These are phyloP conservation scores for Symbiodinium natans DNA, from an alignment of 73 alveolate genomes.

Conservation along the genomic window DNA sequence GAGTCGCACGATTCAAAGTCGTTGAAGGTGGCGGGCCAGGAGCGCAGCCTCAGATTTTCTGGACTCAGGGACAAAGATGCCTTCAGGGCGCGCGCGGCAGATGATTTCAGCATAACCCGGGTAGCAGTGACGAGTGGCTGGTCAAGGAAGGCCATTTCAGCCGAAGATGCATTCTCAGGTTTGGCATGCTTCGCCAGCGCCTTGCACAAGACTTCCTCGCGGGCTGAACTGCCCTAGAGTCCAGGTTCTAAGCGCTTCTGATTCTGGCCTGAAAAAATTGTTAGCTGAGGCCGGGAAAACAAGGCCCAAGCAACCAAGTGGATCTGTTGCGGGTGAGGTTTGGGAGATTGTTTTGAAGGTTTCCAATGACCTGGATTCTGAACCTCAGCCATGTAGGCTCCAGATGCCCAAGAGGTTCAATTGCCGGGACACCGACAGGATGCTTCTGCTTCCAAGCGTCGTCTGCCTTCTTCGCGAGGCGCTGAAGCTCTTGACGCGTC, in stretches of 20 bases:
- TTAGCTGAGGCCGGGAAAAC: no score
- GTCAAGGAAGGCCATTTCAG: constrained; percentile 50
- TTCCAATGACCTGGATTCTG: no score
- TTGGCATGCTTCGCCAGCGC: neutral
- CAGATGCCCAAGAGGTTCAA: no score
- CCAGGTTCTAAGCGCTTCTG: no score
- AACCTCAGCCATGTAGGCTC: neutral
- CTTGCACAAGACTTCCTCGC: neutral
- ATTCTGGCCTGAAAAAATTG: no score
- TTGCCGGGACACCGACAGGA: no score
- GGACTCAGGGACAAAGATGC: no score
- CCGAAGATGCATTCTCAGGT: neutral
- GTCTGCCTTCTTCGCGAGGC: constrained; percentile 35
- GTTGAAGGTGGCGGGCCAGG: constrained; percentile 64
- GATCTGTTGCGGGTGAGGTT: no score
- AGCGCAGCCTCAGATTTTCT: neutral
- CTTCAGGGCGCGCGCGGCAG: neutral
- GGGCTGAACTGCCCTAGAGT: no score
- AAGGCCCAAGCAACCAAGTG: no score
- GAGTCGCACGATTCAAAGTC: neutral
- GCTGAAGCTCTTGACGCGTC: constrained; percentile 64
- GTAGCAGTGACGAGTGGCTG: neutral
- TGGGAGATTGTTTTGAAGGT: no score
- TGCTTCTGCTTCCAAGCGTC: neutral
- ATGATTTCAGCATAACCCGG: no score